Evolutionary conservation across 139 green algal genomes (phyloP), one percentile per base, ranked within the genome.

Genomic region (Picochlorum sp.): DNA sequence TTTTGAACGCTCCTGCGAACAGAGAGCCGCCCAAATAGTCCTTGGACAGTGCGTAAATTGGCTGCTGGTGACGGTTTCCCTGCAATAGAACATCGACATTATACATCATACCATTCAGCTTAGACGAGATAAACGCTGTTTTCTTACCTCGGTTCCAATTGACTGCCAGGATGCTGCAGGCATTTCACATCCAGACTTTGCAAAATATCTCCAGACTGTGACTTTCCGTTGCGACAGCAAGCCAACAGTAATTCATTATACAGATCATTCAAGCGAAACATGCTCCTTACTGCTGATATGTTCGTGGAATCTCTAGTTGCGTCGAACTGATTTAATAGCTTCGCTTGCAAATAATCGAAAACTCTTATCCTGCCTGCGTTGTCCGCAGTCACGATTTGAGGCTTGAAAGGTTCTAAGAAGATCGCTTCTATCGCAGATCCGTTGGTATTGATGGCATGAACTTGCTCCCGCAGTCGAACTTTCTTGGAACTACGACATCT

Each of bases 111-210:
- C 11, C 5, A 21, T 26, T 18, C 5, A 54, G 5, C 11, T 54
- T 13, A 54, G 16, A 54, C 15, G 11, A 20, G 47, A 54, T 0
- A 54, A 54, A 20, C 2, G 2, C 9, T 4, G 6, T 20, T 20
- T 20, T 21, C 47, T 21, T 54, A 54, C 47, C 47, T 20, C 16
- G 2, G 47, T 26, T 20, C 16, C 18, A 20, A 47, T 61, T 23
- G 70, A 82, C 82, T 90, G 86, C 72, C 84, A 88, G 1, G 86
- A 80, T 0, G 83, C 85, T 5, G 86, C 86, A 51, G 91, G 74
- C 10, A 77, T 67, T 70, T 90, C 84, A 23, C 55, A 14, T 6
- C 63, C 64, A 6, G 62, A 41, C 52, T 64, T 51, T 8, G 69
- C 63, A 71, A 88, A 87, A 65, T 82, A 64, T 44, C 88, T 78